Conservation (phyloP, 352 stramenopile species). For the Phytophthora pisi region DNA sequence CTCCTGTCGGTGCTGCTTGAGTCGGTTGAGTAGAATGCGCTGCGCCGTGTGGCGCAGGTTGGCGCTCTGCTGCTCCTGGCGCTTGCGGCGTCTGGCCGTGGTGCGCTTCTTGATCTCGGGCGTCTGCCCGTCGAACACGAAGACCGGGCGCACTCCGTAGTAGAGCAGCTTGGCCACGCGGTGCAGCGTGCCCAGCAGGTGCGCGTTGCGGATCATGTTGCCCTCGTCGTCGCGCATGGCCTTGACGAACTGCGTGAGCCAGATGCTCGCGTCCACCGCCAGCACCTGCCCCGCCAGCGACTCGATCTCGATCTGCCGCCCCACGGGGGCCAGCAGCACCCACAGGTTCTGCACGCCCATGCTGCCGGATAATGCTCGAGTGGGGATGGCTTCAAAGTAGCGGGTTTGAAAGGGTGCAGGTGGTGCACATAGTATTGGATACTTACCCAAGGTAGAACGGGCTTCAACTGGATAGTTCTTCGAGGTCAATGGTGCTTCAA, state of each 20-base stretch:
- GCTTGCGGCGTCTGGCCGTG: conserved; percentile 62
- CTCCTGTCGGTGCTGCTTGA: conserved; percentile 66
- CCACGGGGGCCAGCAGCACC: conserved; percentile 95
- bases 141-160: conserved; percentile 97
- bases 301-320: conserved; percentile 97
- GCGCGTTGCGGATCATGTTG: conserved; percentile 93
- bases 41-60: conserved; percentile 94
- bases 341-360: conserved; percentile 99
- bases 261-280: conserved; percentile 99
- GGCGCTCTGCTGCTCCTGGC: conserved; percentile 71
- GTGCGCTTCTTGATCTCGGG: conserved; percentile 96
- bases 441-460: too few species aligned
- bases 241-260: conserved; percentile 99
- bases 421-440: neutral
- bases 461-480: too few species aligned
- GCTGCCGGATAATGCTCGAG: neutral
- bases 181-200: conserved; percentile 95
- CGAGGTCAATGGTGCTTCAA: too few species aligned
- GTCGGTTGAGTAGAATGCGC: conserved; percentile 93
- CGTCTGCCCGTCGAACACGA: conserved; percentile 99
- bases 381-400: neutral
- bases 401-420: neutral
- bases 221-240: conserved; percentile 97
- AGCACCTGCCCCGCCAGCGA: conserved; percentile 95
- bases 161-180: conserved; percentile 95